Evolutionary conservation across 495 filamentous ascomycete genomes (phyloP), one percentile per base, ranked within the genome.

Genomic region (Melanomma pulvis-pyrius): DNA sequence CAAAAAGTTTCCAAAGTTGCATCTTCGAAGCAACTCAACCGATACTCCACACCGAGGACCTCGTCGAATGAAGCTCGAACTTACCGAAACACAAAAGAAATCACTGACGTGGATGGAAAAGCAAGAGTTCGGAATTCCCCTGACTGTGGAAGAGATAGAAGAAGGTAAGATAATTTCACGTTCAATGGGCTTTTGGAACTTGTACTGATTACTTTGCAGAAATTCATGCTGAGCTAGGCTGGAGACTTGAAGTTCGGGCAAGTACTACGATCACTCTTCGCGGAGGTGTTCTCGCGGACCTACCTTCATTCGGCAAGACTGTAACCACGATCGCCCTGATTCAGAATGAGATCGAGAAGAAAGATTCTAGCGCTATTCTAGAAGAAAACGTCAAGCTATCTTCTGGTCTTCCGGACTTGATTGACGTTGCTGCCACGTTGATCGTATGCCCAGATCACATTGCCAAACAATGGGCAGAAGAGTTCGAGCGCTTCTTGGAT

Each of bases 281-380:
- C 8, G 92, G 92, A 24, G 92, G 92, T 17, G 80, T 94, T 25
- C 79, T 92, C 0, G 90, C 90, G 3, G 89, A 93, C 65, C 81
- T 90, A 55, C 87, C 92, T 46, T 90, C 89, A 11, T 94, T 90
- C 72, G 92, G 92, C 0, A 96, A 96, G 70, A 96, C 92, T 0
- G 84, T 89, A 2, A 81, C 86, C n/a, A 84, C 82, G 1, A 79
- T 96, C 9, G 89, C 82, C 0, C 74, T 94, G 21, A 84, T 91
- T 22, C 84, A 88, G 47, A 55, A 67, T 11, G 81, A 83, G 57
- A 63, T 75, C 22, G 24, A 73, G 5, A 24, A 34, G 0, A 13
- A 49, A 13, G 69, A 65, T 4, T 34, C 51, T 1, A 7, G 56
- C 1, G 24, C 46, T 4, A 60, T 71, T 9, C 2, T 70, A 17